Evolutionary conservation across 768 basidiomycete genomes (phyloP), one percentile per base, ranked within the genome.

Genomic region (Auricularia sp.): DNA sequence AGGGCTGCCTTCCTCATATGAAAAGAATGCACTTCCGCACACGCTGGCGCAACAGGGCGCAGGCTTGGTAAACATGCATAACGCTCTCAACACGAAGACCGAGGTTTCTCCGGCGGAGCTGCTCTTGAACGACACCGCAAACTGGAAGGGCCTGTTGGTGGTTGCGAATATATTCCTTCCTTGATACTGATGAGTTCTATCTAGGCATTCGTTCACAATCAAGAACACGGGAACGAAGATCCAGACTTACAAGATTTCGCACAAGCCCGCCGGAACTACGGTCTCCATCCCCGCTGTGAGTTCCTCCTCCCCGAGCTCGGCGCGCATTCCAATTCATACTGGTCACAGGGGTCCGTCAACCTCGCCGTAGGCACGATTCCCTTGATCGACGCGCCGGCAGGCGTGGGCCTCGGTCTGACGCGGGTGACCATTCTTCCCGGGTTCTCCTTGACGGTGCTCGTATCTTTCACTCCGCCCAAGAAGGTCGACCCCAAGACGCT

Each of bases 121-220:
- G n/a, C 68, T 83, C 45, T 73, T 87, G 45, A 89, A 89, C 67
- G 87, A 88, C 70, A 88, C 86, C 3, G 79, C 82, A 7, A 76
- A 85, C 70, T 82, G 83, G 71, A 73, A 76, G 62, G 11, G 24
- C 3, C 65, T 34, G 64, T 18, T 29, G 29, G 29, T 29, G 29
- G 29, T 29, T 29, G 29, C 29, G 29, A 29, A 2, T 29, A 29
- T 29, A 29, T 29, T 29, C 29, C 29, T 3, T 29, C 29, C 36
- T 29, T 51, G 16, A 18, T 51, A 18, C 47, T 51, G 47, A 51
- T 18, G 6, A 16, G 6, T 6, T 6, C 47, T 21, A 29, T 51
- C 18, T 51, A 51, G 47, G 21, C 47, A 51, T 21, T 16, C 47
- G 14, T 29, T 59, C 18, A 59, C 56, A 2, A 59, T 88, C 65